Base-by-base conservation (phyloP, 192 early-diverging fungal species). In the Coemansia sp. region DNA sequence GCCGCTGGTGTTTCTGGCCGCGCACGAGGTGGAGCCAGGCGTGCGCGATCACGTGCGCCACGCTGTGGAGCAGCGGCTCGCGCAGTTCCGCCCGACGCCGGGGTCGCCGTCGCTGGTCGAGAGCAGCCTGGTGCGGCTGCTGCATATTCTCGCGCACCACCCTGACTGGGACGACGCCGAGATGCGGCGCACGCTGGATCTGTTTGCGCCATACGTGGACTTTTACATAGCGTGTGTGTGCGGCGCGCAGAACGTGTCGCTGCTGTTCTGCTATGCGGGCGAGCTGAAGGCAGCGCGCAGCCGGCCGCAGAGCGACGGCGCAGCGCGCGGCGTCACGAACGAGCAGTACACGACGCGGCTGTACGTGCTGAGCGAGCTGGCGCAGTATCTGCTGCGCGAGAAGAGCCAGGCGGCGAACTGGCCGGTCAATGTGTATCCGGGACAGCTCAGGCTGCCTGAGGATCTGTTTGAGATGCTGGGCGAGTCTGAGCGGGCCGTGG, bases 291-390 rank as follows among this genome's bases (percentile, higher is more conserved):
- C 60, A 1, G 51, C 45, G 14, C 33, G 31, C 6, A 62, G 35
- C 29, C 52, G 29, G 32, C 38, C 31, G 19, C 49, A 54, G n/a
- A 25, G 22, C 6, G n/a, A n/a, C n/a, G n/a, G n/a, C n/a, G n/a
- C n/a, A n/a, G n/a, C n/a, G n/a, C n/a, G n/a, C n/a, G n/a, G n/a
- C n/a, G n/a, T n/a, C n/a, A 1, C 54, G 1, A 58, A 33, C 48
- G 68, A 61, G 8, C 42, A 25, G 16, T 44, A 55, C 5, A 69
- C 70, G 10, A 24, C 87, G 80, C 83, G 91, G 48, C 74, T 95
- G 3, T 95, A 95, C 73, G 80, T 89, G 11, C 50, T 95, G 31
- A 87, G 88, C 71, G 96, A 98, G 59, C 69, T 98, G 43, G 65
- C 88, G 21, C 89, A 92, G 67, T 80, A 87, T 33, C 52, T 94